A percentile compares a stretch with the other conserved stretches of the same genome.
Evolutionary conservation across 257 asterid genomes (phyloP).

Genomic region (Nicotiana obtusifolia): DNA sequence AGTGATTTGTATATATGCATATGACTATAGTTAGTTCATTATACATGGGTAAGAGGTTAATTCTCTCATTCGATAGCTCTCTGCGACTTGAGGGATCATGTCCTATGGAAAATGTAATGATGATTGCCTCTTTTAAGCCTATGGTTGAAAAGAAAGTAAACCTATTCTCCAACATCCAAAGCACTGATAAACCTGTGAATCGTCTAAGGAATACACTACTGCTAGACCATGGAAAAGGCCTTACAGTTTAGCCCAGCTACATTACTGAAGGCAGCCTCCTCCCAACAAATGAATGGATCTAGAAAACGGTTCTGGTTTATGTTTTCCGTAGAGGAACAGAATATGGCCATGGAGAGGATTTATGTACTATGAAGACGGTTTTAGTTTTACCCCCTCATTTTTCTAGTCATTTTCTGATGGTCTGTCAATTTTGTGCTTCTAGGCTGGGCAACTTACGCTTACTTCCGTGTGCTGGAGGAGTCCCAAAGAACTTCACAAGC

Average conservation of each 20-base stretch:
- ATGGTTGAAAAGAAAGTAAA: background rate
- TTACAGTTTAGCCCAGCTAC: background rate
- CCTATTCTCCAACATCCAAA: background rate
- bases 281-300: background rate
- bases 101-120: background rate
- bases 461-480: constrained; percentile 50
- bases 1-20: background rate
- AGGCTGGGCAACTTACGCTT: constrained; percentile 71
- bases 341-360: background rate
- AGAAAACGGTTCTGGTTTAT: background rate
- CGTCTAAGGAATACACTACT: background rate
- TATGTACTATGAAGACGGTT: background rate
- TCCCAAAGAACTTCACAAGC: constrained; percentile 2
- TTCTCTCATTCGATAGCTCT: background rate
- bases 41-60: background rate
- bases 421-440: background rate
- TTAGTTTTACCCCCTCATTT: background rate
- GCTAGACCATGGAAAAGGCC: background rate
- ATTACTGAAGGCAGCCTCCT: background rate
- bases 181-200: background rate
- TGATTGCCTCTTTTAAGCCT: background rate
- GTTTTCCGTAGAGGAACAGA: background rate
- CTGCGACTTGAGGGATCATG: background rate
- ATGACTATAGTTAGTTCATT: background rate
- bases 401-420: background rate